Base-by-base conservation (phyloP, 441 rosid species). In the Biscutella laevigata region DNA sequence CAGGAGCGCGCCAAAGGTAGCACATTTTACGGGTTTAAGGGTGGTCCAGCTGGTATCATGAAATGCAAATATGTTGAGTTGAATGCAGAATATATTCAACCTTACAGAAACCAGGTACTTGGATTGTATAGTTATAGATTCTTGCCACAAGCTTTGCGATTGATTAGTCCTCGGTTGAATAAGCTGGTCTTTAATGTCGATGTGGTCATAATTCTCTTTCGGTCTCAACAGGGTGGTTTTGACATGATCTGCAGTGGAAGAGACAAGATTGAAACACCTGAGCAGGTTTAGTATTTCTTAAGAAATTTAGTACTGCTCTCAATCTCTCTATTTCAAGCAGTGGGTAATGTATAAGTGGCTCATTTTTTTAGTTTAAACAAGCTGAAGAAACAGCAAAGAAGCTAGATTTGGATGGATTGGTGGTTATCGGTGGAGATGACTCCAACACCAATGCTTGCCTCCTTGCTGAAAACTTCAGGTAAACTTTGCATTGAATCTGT, bases 241-340 rank as follows among this genome's bases (percentile, higher is more conserved):
- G 99, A 88, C 73, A 94, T 94, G 97, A 94, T 94, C 48, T 80
- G 95, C 76, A 94, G 99, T 80, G 97, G 99, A 51, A 84, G 99
- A 69, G 97, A 94, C 78, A 94, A 94, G 75, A 94, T 88, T 67
- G 97, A 94, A 76, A 84, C 94, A 14, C 99, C 97, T 50, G 96
- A 86, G 66, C 99, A 92, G 94, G 99, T 88, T 65, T 52, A 15
- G 16, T 30, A 19, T 56, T 25, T 22, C 58, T 15, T 0, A 19
- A 14, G 9, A 36, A n/a, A 35, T 47, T 28, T 41, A 11, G 20
- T 17, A 16, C 30, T 45, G 7, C 17, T 40, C 46, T 2, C 2
- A 14, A 15, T 42, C 17, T 7, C 24, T 29, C 16, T 28, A 35
- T 28, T 25, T 6, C 4, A 9, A 14, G 32, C 50, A 19, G 14